Evolutionary conservation across 2,329 filamentous ascomycete species (phyloP).

Genomic region (Lachnellula cervina): DNA sequence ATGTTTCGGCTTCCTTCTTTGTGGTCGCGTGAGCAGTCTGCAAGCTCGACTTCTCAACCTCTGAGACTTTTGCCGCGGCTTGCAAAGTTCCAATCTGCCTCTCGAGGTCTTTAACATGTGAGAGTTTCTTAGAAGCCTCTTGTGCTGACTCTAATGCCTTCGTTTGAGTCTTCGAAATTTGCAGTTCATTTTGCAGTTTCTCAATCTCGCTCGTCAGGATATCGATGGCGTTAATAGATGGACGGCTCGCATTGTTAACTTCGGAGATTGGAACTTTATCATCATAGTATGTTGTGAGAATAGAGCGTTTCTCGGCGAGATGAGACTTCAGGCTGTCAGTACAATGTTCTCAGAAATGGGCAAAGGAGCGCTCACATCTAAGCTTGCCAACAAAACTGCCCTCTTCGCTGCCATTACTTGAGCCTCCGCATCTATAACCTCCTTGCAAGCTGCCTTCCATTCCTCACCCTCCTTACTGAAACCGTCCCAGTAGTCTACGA

Average conservation of each 20-base stretch:
- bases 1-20: not conserved
- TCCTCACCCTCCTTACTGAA: not conserved
- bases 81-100: not conserved
- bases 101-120: not conserved
- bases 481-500: too few relatives aligned
- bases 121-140: not conserved
- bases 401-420: not conserved
- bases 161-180: not conserved
- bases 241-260: not conserved
- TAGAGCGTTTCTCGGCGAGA: not conserved
- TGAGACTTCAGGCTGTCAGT: not conserved
- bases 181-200: not conserved
- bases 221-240: too few relatives aligned
- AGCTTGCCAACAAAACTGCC: not conserved
- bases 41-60: not conserved
- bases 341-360: not conserved
- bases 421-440: not conserved
- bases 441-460: not conserved
- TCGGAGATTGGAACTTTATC: not conserved
- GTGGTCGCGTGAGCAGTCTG: not conserved
- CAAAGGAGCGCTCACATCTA: not conserved
- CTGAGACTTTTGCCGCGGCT: not conserved
- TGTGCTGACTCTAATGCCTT: not conserved
- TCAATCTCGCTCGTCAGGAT: not conserved
- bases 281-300: not conserved